Conservation (phyloP, 2,329 filamentous ascomycete species). For the Huntiella savannae region DNA sequence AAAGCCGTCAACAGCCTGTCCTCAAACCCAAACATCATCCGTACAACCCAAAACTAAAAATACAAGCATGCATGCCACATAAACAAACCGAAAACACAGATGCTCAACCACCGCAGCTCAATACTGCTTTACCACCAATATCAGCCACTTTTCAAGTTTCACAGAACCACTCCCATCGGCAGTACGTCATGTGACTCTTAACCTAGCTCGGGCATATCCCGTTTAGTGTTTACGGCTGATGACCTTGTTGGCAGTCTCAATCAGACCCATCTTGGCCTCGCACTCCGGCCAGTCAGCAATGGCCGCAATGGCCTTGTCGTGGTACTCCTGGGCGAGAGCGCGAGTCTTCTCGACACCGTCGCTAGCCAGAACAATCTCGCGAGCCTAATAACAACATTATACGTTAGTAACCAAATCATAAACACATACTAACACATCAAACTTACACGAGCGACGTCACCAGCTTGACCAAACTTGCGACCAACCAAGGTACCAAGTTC, state of each 20-base stretch:
- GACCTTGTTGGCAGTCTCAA: constrained; percentile 89
- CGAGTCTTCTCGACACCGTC: constrained; percentile 85
- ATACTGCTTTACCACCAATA: too few species aligned
- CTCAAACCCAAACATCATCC: too few species aligned
- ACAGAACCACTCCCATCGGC: too few species aligned
- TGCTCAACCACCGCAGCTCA: too few species aligned
- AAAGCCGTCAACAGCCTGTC: too few species aligned
- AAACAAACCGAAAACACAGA: too few species aligned
- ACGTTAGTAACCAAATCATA: constrained; percentile 9
- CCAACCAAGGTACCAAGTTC: constrained; percentile 79
- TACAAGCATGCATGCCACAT: too few species aligned
- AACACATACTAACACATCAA: constrained; percentile 11
- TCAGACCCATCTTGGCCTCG: constrained; percentile 75
- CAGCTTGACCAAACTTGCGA: constrained; percentile 66
- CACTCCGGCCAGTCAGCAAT: constrained; percentile 76
- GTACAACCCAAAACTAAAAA: too few species aligned
- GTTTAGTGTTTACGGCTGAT: constrained; percentile 66
- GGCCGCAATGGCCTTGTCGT: constrained; percentile 70
- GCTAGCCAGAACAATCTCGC: constrained; percentile 63
- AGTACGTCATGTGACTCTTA: neutral
- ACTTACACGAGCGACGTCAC: constrained; percentile 69
- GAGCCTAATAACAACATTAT: constrained; percentile 45
- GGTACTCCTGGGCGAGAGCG: constrained; percentile 76
- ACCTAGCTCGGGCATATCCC: neutral
- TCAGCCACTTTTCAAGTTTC: too few species aligned